Evolutionary conservation across 2,329 filamentous ascomycete genomes (phyloP).

Genomic region (Alternaria viburni): DNA sequence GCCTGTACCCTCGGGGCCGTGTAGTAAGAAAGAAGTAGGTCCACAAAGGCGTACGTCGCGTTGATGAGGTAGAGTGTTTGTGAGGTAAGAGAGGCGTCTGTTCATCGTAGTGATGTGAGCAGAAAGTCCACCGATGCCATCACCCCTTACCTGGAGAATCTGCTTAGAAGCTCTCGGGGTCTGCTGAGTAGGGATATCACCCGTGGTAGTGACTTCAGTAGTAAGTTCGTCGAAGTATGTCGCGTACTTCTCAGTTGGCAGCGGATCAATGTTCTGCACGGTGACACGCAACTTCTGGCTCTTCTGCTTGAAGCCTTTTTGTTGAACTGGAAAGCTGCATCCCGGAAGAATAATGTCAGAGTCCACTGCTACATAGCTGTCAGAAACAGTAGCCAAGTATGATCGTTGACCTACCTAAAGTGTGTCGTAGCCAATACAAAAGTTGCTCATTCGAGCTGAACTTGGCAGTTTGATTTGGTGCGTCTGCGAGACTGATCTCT

Average conservation of each 20-base stretch:
- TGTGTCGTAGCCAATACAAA: conserved; percentile 36
- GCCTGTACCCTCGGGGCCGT: conserved; percentile 84
- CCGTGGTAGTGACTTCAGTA: conserved; percentile 29
- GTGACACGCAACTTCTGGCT: conserved; percentile 62
- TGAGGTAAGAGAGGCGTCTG: conserved; percentile 59
- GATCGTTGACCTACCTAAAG: conserved; percentile 36
- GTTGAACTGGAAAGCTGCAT: conserved; percentile 69
- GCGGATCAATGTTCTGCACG: conserved; percentile 60
- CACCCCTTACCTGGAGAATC: conserved; percentile 42
- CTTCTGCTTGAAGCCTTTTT: conserved; percentile 56
- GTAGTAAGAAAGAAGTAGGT: conserved; percentile 70
- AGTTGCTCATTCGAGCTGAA: conserved; percentile 37
- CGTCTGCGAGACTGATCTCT: conserved; percentile 28
- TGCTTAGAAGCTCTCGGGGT: conserved; percentile 13
- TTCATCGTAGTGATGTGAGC: conserved; percentile 71
- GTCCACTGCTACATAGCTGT: conserved; percentile 53
- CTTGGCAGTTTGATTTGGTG: conserved; percentile 23
- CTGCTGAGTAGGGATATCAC: conserved; percentile 10
- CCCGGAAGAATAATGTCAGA: conserved; percentile 74
- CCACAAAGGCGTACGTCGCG: conserved; percentile 38
- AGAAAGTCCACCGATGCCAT: conserved; percentile 71
- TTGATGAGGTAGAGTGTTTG: conserved; percentile 16
- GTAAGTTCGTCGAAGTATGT: conserved; percentile 39
- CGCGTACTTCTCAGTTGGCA: conserved; percentile 30
- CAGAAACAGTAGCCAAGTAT: conserved; percentile 2